A percentile compares a stretch with the other conserved stretches of the same genome.
These are phyloP conservation scores for Naganishia onofrii DNA, from an alignment of 768 basidiomycete species.

Conservation along the genomic window DNA sequence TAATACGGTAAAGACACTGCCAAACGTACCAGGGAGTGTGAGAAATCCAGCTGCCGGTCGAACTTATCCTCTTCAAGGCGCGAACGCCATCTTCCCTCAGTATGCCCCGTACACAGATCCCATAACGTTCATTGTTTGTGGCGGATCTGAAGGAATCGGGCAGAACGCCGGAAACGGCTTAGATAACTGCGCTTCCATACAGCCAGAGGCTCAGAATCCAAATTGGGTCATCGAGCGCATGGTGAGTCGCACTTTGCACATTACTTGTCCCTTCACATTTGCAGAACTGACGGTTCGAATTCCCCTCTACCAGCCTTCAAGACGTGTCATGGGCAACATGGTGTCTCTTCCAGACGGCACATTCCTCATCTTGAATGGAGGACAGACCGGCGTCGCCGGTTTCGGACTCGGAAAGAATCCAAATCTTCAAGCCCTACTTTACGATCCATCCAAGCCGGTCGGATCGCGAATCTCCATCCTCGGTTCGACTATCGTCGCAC, in stretches of 20 bases:
- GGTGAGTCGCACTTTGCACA: conserved; percentile 61
- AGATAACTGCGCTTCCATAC: conserved; percentile 61
- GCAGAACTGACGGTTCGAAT: not conserved
- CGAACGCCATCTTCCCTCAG: conserved; percentile 54
- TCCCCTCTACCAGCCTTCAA: not conserved
- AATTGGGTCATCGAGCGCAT: conserved; percentile 74
- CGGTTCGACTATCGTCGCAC: conserved; percentile 37
- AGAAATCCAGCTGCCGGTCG: conserved; percentile 35
- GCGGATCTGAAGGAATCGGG: conserved; percentile 34
- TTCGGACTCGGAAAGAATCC: conserved; percentile 38
- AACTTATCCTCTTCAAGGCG: conserved; percentile 38
- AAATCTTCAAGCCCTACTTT: conserved; percentile 66
- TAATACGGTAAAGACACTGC: conserved; percentile 56
- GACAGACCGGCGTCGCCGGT: conserved; percentile 36
- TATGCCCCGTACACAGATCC: conserved; percentile 64
- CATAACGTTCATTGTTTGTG: conserved; percentile 33
- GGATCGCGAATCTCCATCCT: conserved; percentile 61
- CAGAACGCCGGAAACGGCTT: conserved; percentile 24
- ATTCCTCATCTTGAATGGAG: conserved; percentile 35
- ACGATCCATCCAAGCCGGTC: conserved; percentile 64
- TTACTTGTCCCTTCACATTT: not conserved
- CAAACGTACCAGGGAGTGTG: conserved; percentile 59
- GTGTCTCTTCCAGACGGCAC: conserved; percentile 37
- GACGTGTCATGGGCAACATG: conserved; percentile 53
- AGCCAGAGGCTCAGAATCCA: conserved; percentile 64